A percentile compares a stretch with the other conserved stretches of the same genome.
Conservation (phyloP, 371 early-diverging fungal genomes). For the Circinella umbellata region DNA sequence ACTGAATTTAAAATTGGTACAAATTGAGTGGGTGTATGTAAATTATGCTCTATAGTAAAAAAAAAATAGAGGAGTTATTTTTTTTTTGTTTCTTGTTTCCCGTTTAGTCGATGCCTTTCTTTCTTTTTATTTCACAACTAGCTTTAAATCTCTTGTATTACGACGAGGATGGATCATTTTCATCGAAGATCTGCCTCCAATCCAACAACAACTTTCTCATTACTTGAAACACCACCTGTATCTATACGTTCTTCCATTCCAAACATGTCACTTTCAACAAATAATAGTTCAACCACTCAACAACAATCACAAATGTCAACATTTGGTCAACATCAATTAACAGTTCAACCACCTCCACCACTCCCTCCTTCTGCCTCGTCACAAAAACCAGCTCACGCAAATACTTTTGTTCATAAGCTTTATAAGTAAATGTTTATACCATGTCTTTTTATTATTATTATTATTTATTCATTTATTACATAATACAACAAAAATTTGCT, state of each 20-base stretch:
- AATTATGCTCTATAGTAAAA: too few species aligned
- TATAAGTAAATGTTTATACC: slow-evolving; percentile 20
- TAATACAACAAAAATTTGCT: neutral
- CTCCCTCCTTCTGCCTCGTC: slow-evolving; percentile 7
- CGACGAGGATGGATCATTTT: slow-evolving; percentile 17
- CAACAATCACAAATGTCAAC: neutral
- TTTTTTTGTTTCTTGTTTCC: too few species aligned
- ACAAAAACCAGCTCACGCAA: slow-evolving; percentile 23
- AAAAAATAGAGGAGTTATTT: neutral
- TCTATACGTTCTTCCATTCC: slow-evolving; percentile 17
- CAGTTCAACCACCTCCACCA: slow-evolving; percentile 13
- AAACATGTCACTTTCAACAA: slow-evolving; percentile 5
- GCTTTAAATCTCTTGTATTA: slow-evolving; percentile 1
- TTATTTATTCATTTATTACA: neutral
- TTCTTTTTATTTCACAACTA: neutral
- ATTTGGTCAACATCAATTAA: slow-evolving; percentile 15
- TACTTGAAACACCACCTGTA: slow-evolving; percentile 17
- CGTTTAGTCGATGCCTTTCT: slow-evolving; percentile 17
- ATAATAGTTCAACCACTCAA: neutral
- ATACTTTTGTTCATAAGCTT: slow-evolving; percentile 31
- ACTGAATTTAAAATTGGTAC: slow-evolving; percentile 21
- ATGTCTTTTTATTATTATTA: neutral
- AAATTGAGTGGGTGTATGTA: slow-evolving; percentile 6
- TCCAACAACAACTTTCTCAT: slow-evolving; percentile 12
- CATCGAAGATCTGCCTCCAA: slow-evolving; percentile 19